Conservation (phyloP, 2,329 filamentous ascomycete genomes). For the Corniculantispora saksenae region DNA sequence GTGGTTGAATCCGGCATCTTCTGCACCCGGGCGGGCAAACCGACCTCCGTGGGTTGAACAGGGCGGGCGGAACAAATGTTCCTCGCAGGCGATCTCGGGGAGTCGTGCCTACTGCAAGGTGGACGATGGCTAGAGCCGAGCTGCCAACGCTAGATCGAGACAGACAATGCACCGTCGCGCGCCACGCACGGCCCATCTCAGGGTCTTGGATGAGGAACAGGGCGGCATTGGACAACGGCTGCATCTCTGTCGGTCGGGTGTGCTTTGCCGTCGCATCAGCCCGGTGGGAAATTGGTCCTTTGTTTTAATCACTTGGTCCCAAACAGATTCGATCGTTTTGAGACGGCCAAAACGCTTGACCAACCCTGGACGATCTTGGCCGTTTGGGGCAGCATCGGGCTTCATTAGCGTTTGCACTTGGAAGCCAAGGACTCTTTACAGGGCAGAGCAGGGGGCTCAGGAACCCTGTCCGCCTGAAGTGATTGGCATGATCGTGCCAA, state of each 20-base stretch:
- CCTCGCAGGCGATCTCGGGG: too few relatives aligned
- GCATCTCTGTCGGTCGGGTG: neutral
- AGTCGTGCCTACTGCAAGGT: too few relatives aligned
- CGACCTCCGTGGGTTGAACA: neutral
- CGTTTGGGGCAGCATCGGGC: neutral
- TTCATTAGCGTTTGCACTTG: neutral
- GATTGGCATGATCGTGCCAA: neutral
- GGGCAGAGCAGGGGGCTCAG: neutral
- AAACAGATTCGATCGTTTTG: too few relatives aligned
- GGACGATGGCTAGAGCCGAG: neutral
- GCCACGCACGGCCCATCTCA: neutral
- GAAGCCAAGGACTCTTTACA: neutral
- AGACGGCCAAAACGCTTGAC: neutral
- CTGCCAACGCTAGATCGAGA: neutral
- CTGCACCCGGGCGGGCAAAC: neutral
- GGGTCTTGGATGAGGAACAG: neutral
- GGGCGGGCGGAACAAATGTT: neutral
- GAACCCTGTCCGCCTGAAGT: conserved; percentile 14
- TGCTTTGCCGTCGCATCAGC: neutral
- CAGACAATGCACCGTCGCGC: neutral
- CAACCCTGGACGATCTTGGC: neutral
- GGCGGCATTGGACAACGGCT: neutral
- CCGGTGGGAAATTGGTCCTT: neutral
- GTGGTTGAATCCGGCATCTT: neutral
- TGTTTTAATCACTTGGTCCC: neutral